Percentiles rank a stretch among this genome's conserved stretches.
Evolutionary conservation across 805 yeast species (phyloP).

Genomic region (Kregervanrija fluxuum): DNA sequence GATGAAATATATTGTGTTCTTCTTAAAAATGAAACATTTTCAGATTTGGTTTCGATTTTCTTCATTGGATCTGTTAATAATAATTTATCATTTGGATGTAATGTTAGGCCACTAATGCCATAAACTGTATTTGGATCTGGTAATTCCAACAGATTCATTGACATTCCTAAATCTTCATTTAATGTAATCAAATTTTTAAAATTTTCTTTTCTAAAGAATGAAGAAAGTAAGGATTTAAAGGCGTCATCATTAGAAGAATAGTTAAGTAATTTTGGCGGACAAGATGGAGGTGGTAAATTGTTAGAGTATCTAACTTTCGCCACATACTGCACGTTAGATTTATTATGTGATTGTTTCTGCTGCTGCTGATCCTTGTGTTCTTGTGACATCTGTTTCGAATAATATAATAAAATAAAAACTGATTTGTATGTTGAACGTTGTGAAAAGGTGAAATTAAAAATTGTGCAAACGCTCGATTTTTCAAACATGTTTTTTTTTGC

Average conservation of each 20-base stretch:
- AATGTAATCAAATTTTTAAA: conserved; percentile 54
- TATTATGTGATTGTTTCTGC: neutral
- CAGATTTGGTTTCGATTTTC: conserved; percentile 32
- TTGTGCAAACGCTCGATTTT: too few species aligned
- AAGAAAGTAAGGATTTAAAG: conserved; percentile 53
- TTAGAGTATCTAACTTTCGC: conserved; percentile 81
- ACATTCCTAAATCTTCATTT: conserved; percentile 64
- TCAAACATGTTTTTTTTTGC: too few species aligned
- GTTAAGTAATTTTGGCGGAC: conserved; percentile 78
- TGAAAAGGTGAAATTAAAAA: too few species aligned
- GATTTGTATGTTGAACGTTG: too few species aligned
- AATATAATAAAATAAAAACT: too few species aligned
- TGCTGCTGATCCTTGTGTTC: neutral
- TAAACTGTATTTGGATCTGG: conserved; percentile 37
- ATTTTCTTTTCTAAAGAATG: conserved; percentile 69
- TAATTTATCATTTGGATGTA: conserved; percentile 73
- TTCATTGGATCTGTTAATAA: conserved; percentile 75
- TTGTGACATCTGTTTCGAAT: neutral
- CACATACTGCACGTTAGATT: conserved; percentile 34
- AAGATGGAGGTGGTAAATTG: conserved; percentile 86
- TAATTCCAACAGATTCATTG: conserved; percentile 59
- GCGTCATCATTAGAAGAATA: conserved; percentile 30
- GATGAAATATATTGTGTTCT: conserved; percentile 90
- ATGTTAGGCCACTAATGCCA: conserved; percentile 25
- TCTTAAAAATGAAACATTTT: conserved; percentile 56